Percentiles rank a stretch among this genome's conserved stretches.
phyloP scores from a whole-genome alignment of 2,329 filamentous ascomycete genomes.

The Paramyrothecium roridum region DNA sequence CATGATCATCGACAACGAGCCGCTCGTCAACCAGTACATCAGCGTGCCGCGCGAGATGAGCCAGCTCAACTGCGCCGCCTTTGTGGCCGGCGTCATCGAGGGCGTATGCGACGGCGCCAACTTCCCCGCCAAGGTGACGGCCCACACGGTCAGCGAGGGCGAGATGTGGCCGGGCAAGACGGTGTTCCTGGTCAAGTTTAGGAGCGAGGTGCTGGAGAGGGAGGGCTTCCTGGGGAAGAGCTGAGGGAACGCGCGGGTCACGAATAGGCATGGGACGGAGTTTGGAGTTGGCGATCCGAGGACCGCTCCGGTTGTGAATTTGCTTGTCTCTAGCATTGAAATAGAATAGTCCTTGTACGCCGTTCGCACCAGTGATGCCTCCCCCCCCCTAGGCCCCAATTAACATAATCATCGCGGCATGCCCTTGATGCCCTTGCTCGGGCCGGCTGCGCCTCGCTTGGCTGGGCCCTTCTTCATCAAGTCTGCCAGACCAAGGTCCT shows the following conservation, averaged over 20 bases:
- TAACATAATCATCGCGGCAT: not conserved
- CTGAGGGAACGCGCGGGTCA: constrained; percentile 12
- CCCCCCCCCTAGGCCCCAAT: too few relatives aligned
- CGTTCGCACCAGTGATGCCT: too few relatives aligned
- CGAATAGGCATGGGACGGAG: constrained; percentile 2
- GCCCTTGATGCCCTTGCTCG: not conserved
- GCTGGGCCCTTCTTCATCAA: constrained; percentile 64
- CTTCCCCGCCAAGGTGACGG: constrained; percentile 84
- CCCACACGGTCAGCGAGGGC: constrained; percentile 71
- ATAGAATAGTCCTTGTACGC: not conserved
- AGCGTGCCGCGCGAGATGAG: constrained; percentile 93
- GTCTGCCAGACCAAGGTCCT: constrained; percentile 69
- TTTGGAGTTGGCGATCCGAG: constrained; percentile 1
- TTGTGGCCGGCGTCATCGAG: constrained; percentile 91
- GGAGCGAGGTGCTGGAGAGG: constrained; percentile 84
- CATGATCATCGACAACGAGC: constrained; percentile 99
- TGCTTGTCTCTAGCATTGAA: not conserved
- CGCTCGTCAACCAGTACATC: constrained; percentile 91
- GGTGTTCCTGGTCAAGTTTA: constrained; percentile 92
- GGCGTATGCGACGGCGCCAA: constrained; percentile 91
- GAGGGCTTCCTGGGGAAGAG: constrained; percentile 74
- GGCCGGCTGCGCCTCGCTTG: constrained; percentile 8
- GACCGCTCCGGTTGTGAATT: too few relatives aligned
- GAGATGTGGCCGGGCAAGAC: constrained; percentile 97
- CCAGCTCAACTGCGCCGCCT: constrained; percentile 94